Base-by-base conservation (phyloP, 768 basidiomycete genomes). In the Nidularia pulvinata region DNA sequence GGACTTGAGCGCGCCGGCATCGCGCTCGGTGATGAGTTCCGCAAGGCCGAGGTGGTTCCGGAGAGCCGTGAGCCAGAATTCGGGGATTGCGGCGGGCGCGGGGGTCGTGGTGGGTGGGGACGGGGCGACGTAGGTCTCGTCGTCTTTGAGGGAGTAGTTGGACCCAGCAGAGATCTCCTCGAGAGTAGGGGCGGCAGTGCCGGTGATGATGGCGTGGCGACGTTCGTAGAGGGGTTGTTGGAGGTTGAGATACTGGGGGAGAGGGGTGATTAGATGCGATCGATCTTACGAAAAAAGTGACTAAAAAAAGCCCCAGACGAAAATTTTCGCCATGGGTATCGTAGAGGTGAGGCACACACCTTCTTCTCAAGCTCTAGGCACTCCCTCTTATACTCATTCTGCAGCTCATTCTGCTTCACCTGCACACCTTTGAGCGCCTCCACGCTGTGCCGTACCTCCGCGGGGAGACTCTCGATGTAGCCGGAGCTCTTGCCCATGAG, bases 61-160 rank as follows among this genome's bases (percentile, higher is more conserved):
- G 51, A 98, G 80, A 2, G 95, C 93, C 1, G 97, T 98, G 62
- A 97, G 85, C 96, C 96, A 99, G 82, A 99, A 99, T 63, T 96
- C 89, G 49, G 95, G 93, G 60, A 99, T 92, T 50, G 87, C 79
- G 14, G 63, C 46, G 48, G 77, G 57, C 36, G 73, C 70, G 11
- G 69, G 72, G 1, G 77, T 65, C 34, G 70, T 63, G 54, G 81
- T 85, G 55, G 76, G 79, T 51, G 85, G 73, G 11, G 93, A 77
- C 16, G 83, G 77, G 30, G 74, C 75, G n/a, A n/a, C n/a, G 70
- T 89, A 88, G 0, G 86, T 80, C 32, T 80, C 83, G 58, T 95
- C 86, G 49, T 91, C 92, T 65, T 95, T 89, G 58, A 79, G 65
- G 3, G 87, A 85, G 50, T 83, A 79, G 53, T 83, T 75, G 62